Evolutionary conservation across 192 early-diverging fungal species (phyloP).

Genomic region (Backusella sp.): DNA sequence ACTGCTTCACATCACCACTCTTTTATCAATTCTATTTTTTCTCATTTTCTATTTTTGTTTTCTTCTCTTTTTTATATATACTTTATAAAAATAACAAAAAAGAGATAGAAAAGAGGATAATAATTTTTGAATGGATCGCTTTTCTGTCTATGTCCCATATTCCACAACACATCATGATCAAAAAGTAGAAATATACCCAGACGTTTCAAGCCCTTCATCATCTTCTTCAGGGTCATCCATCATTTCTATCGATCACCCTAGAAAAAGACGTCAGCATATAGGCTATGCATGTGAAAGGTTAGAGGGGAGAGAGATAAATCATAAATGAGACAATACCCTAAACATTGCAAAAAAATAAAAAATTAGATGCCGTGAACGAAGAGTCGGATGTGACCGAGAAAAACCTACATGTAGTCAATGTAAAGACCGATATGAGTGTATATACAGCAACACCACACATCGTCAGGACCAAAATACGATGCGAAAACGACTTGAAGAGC

Average conservation of each 20-base stretch:
- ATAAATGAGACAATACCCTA: background rate
- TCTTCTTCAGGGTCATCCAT: background rate
- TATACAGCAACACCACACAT: background rate
- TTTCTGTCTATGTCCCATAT: conserved; percentile 8
- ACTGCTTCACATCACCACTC: background rate
- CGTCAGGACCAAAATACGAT: background rate
- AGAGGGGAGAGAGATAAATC: background rate
- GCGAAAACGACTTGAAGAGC: background rate
- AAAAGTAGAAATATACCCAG: background rate
- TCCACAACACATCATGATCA: conserved; percentile 1
- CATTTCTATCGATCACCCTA: background rate
- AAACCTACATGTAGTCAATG: conserved; percentile 15
- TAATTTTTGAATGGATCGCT: background rate
- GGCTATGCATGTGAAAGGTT: conserved; percentile 23
- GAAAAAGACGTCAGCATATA: conserved; percentile 10
- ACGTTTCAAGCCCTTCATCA: background rate
- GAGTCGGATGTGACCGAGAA: conserved; percentile 19
- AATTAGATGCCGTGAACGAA: conserved; percentile 18
- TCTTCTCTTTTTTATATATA: background rate
- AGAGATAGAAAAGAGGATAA: background rate
- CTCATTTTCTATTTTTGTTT: background rate
- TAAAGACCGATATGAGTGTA: conserved; percentile 10
- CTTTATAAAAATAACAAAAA: background rate
- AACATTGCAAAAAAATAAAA: background rate
- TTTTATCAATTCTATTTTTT: background rate